Evolutionary conservation across 2,329 filamentous ascomycete species (phyloP).

Genomic region (Ophiostoma quercus): DNA sequence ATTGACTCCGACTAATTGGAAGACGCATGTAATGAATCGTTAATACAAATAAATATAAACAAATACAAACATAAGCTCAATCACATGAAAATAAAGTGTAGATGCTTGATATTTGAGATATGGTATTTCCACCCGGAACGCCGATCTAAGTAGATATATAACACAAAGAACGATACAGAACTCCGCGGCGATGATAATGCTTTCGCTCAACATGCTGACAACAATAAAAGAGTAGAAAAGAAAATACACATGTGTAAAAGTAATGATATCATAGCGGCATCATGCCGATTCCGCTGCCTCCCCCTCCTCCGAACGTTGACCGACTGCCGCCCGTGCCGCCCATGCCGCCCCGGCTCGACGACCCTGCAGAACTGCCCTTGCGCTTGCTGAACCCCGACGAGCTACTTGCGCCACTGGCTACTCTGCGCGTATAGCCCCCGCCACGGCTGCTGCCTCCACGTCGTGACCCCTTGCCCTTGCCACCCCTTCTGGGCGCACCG

Average conservation of each 20-base stretch:
- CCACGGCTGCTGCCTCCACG: conserved; percentile 25
- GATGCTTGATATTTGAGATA: neutral
- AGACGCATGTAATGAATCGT: conserved; percentile 11
- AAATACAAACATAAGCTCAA: neutral
- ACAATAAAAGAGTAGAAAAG: neutral
- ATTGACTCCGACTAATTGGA: conserved; percentile 8
- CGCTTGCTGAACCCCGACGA: conserved; percentile 23
- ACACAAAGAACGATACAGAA: neutral
- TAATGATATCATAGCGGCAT: conserved; percentile 28
- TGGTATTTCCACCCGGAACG: neutral
- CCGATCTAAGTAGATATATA: neutral
- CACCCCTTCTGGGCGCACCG: conserved; percentile 27
- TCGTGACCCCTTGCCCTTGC: conserved; percentile 19
- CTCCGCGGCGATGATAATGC: neutral
- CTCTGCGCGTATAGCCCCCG: conserved; percentile 21
- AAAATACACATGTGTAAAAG: neutral
- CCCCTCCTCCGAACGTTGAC: neutral
- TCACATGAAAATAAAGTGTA: neutral
- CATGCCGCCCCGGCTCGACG: conserved; percentile 11
- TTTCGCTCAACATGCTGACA: neutral
- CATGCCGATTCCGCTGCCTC: conserved; percentile 27
- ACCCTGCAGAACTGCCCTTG: neutral
- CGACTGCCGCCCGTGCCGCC: conserved; percentile 8
- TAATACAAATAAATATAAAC: neutral
- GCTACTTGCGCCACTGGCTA: conserved; percentile 26